A percentile compares a stretch with the other conserved stretches of the same genome.
phyloP scores from a whole-genome alignment of 441 rosid species.

The Raphanus hybrid region DNA sequence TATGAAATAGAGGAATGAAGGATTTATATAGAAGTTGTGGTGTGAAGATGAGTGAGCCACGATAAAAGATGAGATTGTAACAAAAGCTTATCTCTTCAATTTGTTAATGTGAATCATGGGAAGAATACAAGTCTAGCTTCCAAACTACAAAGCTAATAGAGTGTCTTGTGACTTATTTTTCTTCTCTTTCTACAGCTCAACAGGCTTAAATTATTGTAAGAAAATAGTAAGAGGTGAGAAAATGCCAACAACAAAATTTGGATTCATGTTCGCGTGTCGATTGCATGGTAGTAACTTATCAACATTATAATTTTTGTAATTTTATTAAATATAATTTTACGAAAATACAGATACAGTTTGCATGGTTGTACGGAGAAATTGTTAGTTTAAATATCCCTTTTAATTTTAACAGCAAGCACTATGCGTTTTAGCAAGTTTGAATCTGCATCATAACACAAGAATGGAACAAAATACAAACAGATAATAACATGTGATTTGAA shows the following conservation, averaged over 20 bases:
- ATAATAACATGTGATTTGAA: no score
- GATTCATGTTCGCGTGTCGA: constrained; percentile 40
- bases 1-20: constrained; percentile 7
- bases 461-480: no score
- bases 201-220: constrained; percentile 26
- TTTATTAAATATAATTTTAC: neutral
- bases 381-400: neutral
- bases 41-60: constrained; percentile 38
- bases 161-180: constrained; percentile 36
- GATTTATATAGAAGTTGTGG: constrained; percentile 24
- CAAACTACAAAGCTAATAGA: constrained; percentile 34
- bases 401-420: neutral
- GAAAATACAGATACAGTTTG: neutral
- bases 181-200: constrained; percentile 35
- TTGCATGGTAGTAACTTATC: neutral
- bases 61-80: constrained; percentile 27
- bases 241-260: constrained; percentile 31
- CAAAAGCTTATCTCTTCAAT: constrained; percentile 37
- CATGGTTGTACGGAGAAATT: neutral
- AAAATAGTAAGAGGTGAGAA: constrained; percentile 36
- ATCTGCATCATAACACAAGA: neutral
- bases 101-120: constrained; percentile 40
- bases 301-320: neutral
- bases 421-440: neutral
- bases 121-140: constrained; percentile 36